A percentile compares a stretch with the other conserved stretches of the same genome.
Evolutionary conservation across 306 rosid species (phyloP).

Genomic region (Abrus pulchellus): DNA sequence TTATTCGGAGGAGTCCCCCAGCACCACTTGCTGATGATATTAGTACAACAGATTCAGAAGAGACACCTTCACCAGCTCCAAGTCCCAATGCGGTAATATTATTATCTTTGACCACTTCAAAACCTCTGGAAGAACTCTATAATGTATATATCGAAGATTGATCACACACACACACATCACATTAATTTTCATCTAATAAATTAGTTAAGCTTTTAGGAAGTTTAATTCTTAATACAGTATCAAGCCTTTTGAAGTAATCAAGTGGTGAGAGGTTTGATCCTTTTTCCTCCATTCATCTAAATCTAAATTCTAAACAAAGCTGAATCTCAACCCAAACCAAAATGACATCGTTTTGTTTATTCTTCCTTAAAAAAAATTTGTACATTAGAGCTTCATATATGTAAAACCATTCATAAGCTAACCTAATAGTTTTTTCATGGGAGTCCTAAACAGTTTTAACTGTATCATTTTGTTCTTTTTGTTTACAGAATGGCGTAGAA

Average conservation of each 20-base stretch:
- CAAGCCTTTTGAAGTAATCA: no score
- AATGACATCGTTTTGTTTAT: background rate
- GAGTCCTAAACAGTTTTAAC: background rate
- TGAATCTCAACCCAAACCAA: background rate
- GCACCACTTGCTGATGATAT: constrained; percentile 70
- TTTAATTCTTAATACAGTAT: no score
- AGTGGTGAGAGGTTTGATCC: no score
- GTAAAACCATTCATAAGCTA: background rate
- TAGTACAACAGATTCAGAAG: constrained; percentile 59
- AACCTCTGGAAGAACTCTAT: no score
- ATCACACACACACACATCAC: no score
- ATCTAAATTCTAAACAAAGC: background rate
- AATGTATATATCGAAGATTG: no score
- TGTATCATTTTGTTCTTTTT: constrained; percentile 10
- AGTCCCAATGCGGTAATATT: constrained; percentile 62
- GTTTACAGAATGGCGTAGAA: constrained; percentile 71
- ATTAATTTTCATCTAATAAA: no score
- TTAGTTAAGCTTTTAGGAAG: no score
- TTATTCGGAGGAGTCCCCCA: constrained; percentile 71
- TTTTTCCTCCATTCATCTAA: no score
- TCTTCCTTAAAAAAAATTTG: no score
- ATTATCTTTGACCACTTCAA: no score
- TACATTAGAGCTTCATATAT: no score
- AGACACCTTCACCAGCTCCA: constrained; percentile 86
- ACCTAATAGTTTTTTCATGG: background rate